Evolutionary conservation across 345 rosid genomes (phyloP).

Genomic region (Eucalyptus victrix): DNA sequence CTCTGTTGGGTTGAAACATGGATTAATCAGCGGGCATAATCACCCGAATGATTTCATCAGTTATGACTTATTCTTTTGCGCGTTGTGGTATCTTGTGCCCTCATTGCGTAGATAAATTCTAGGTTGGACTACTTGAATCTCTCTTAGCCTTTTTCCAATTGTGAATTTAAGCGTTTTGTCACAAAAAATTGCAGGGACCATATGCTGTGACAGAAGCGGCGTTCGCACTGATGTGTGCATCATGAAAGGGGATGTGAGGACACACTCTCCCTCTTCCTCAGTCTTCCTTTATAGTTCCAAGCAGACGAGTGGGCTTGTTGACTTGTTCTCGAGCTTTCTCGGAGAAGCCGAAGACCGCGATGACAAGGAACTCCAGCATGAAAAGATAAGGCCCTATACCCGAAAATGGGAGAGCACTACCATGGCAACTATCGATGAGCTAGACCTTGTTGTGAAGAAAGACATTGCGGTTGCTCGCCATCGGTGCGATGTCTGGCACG

Average conservation of each 20-base stretch:
- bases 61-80: neutral
- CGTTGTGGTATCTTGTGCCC: neutral
- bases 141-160: neutral
- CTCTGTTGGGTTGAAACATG: neutral
- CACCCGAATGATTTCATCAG: neutral
- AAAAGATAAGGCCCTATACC: constrained; percentile 72
- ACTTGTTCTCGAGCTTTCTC: neutral
- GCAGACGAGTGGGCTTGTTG: neutral
- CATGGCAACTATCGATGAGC: constrained; percentile 64
- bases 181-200: constrained; percentile 36
- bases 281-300: constrained; percentile 37
- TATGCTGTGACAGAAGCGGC: constrained; percentile 69
- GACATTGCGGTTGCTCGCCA: neutral
- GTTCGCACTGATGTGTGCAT: constrained; percentile 53
- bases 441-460: constrained; percentile 30
- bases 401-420: constrained; percentile 76
- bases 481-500: constrained; percentile 46
- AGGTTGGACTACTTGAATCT: neutral
- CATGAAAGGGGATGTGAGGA: constrained; percentile 73
- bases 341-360: neutral
- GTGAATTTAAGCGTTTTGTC: neutral
- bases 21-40: neutral
- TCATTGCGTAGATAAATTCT: neutral
- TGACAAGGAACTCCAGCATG: constrained; percentile 10
- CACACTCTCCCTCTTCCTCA: constrained; percentile 51